Conservation (phyloP, 495 filamentous ascomycete species). For the Aspergillus kassunensis region DNA sequence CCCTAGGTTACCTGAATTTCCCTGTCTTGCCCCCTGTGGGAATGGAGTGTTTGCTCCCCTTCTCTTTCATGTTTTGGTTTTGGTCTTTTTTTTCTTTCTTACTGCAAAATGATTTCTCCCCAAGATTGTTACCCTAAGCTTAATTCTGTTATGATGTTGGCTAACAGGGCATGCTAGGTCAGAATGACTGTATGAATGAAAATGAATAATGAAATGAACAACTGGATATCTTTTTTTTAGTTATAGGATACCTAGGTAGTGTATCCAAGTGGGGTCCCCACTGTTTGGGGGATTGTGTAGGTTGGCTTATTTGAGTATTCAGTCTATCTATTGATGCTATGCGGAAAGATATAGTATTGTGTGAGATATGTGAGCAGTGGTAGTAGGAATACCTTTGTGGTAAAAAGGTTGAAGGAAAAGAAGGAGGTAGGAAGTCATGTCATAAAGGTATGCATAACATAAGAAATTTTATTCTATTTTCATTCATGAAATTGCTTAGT, state of each 20-base stretch:
- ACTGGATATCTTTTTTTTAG: background rate
- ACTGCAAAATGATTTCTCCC: conserved; percentile 1
- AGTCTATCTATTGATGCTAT: conserved; percentile 8
- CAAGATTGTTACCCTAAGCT: conserved; percentile 3
- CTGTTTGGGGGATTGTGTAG: too few species aligned
- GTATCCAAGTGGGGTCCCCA: too few species aligned
- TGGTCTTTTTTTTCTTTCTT: background rate
- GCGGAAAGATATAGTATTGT: too few species aligned
- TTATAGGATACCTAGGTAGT: too few species aligned
- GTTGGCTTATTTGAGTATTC: too few species aligned
- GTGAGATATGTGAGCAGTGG: too few species aligned
- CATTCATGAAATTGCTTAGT: background rate
- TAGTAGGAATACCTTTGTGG: too few species aligned
- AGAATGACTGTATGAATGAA: conserved; percentile 9
- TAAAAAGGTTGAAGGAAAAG: too few species aligned
- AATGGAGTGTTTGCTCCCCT: background rate
- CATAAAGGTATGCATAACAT: too few species aligned
- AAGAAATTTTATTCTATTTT: background rate
- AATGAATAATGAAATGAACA: conserved; percentile 8
- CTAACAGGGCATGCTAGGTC: background rate
- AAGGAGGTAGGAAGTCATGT: background rate
- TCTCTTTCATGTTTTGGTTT: background rate
- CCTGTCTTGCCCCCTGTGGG: background rate
- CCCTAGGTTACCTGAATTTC: background rate
- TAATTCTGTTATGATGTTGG: background rate